phyloP scores from a whole-genome alignment of 495 filamentous ascomycete species.

The Penicillium waksmanii region DNA sequence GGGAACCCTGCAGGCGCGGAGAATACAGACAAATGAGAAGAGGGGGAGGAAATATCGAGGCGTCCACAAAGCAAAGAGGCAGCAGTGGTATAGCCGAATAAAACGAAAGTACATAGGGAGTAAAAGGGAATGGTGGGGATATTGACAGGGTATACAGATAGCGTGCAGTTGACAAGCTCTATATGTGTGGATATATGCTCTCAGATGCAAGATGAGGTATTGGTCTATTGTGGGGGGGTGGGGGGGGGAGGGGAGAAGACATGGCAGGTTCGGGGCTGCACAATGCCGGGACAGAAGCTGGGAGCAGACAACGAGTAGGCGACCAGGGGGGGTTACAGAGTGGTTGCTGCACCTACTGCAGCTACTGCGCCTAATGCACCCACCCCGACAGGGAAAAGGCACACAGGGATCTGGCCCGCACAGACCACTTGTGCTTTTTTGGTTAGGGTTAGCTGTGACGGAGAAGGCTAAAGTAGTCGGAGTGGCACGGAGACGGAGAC shows the following conservation, averaged over 20 bases:
- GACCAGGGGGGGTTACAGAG: constrained; percentile 6
- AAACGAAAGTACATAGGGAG: not conserved
- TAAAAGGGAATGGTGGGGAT: not conserved
- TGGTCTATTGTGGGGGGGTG: not conserved
- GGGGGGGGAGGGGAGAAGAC: not conserved
- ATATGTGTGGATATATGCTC: not conserved
- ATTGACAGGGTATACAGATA: not conserved
- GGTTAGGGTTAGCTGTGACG: constrained; percentile 23
- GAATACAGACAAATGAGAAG: constrained; percentile 4
- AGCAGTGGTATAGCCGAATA: not conserved
- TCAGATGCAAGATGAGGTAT: not conserved
- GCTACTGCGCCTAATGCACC: not conserved
- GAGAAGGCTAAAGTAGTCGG: constrained; percentile 30
- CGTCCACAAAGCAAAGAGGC: not conserved
- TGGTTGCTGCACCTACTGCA: not conserved
- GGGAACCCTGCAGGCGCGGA: constrained; percentile 25
- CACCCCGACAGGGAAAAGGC: constrained; percentile 7
- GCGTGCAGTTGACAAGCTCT: constrained; percentile 21
- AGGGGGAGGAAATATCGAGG: not conserved
- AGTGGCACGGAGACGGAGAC: constrained; percentile 37
- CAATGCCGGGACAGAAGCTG: constrained; percentile 19
- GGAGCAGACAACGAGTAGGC: not conserved
- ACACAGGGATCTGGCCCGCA: constrained; percentile 29
- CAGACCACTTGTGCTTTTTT: constrained; percentile 27
- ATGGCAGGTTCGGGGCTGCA: constrained; percentile 15